phyloP scores from a whole-genome alignment of 371 early-diverging fungal species.

The Rhizomucor miehei region DNA sequence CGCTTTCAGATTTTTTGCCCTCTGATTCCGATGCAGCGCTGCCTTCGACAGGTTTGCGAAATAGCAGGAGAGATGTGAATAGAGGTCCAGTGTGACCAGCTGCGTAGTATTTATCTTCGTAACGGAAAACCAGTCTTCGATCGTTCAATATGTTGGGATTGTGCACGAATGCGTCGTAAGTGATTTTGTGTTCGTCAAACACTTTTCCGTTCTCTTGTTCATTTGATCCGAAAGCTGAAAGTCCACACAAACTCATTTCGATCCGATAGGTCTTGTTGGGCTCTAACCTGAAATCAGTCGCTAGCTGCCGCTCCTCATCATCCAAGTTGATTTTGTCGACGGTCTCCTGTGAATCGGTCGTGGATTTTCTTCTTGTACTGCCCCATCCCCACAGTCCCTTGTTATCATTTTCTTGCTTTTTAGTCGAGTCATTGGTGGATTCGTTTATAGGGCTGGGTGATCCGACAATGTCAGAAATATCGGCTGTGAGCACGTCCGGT shows the following conservation, averaged over 20 bases:
- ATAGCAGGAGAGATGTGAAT: conserved; percentile 53
- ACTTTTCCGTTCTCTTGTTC: conserved; percentile 51
- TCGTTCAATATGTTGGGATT: conserved; percentile 68
- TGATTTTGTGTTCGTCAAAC: conserved; percentile 60
- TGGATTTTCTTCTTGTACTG: conserved; percentile 1
- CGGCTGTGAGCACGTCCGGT: no score
- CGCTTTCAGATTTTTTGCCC: conserved; percentile 5
- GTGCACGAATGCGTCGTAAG: conserved; percentile 62
- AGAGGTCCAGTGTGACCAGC: conserved; percentile 47
- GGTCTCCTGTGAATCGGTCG: conserved; percentile 6
- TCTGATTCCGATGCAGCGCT: background rate
- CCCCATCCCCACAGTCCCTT: conserved; percentile 9
- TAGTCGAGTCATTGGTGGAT: no score
- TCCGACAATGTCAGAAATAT: no score
- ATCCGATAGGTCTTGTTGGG: conserved; percentile 41
- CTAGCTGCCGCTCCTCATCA: background rate
- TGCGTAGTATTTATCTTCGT: conserved; percentile 55
- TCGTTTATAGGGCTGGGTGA: no score
- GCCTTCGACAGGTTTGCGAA: conserved; percentile 23
- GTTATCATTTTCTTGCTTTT: background rate
- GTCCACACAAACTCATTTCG: conserved; percentile 59
- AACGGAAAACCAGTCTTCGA: conserved; percentile 64
- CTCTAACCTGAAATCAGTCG: conserved; percentile 6
- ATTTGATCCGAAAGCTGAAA: conserved; percentile 36
- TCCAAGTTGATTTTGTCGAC: background rate